These are phyloP conservation scores for Scedosporium dehoogii DNA, from an alignment of 2,329 filamentous ascomycete genomes.

Conservation along the genomic window DNA sequence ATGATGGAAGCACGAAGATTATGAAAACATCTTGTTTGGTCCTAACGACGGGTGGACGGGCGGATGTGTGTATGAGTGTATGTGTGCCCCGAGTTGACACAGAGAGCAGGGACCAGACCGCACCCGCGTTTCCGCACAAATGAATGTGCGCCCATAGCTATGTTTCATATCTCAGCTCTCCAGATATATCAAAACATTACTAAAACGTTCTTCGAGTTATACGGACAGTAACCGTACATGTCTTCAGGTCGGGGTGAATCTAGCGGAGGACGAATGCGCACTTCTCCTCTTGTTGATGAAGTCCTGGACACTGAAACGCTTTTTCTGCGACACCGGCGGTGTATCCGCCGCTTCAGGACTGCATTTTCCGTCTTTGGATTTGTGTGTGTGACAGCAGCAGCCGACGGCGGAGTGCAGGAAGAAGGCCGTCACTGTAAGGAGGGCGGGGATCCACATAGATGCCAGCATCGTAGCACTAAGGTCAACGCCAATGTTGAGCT, in stretches of 20 bases:
- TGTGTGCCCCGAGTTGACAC: no score
- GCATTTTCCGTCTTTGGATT: neutral
- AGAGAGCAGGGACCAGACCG: no score
- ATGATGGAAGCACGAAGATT: neutral
- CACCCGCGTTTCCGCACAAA: neutral
- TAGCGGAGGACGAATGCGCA: neutral
- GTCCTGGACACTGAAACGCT: slow-evolving; percentile 5
- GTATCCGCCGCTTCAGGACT: neutral
- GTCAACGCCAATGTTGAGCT: slow-evolving; percentile 65
- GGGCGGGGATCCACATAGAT: slow-evolving; percentile 81
- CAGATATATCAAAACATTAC: neutral
- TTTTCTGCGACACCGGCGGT: slow-evolving; percentile 2
- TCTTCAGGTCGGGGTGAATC: neutral
- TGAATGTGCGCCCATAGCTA: neutral
- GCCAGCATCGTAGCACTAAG: slow-evolving; percentile 68
- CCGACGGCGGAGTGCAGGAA: slow-evolving; percentile 65
- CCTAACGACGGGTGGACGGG: neutral
- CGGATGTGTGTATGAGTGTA: no score
- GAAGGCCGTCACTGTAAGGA: slow-evolving; percentile 58
- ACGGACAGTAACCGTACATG: neutral
- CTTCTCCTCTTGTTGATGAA: slow-evolving; percentile 7
- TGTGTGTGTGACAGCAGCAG: slow-evolving; percentile 52
- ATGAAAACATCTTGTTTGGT: neutral
- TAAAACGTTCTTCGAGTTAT: neutral
- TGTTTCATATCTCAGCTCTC: neutral